phyloP scores from a whole-genome alignment of 352 stramenopile species.

The Globisporangium nodosum region DNA sequence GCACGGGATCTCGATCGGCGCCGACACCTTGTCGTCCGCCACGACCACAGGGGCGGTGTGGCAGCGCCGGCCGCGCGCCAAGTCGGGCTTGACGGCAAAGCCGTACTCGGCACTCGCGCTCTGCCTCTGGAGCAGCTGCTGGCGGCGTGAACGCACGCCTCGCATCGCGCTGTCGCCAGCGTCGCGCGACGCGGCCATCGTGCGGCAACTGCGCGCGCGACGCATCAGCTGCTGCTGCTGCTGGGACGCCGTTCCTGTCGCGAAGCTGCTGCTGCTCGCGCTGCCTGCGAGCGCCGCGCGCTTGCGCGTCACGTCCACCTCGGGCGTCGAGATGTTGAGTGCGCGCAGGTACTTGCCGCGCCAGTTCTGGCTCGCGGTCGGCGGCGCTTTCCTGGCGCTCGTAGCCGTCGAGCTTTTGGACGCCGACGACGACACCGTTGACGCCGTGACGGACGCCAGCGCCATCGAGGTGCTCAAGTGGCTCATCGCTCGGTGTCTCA shows the following conservation, averaged over 20 bases:
- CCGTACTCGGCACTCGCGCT: constrained; percentile 9
- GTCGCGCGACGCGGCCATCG: constrained; percentile 3
- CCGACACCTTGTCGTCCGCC: constrained; percentile 31
- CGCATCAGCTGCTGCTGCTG: constrained; percentile 29
- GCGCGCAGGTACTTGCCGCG: constrained; percentile 69
- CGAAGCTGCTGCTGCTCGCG: constrained; percentile 1
- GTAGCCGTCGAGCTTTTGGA: neutral
- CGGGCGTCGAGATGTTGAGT: constrained; percentile 65
- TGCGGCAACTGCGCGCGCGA: constrained; percentile 6
- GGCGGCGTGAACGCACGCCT: constrained; percentile 5
- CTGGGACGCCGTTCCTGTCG: neutral
- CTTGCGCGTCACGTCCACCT: constrained; percentile 17
- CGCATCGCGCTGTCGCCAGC: constrained; percentile 10
- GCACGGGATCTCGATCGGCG: constrained; percentile 61
- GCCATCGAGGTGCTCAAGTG: neutral
- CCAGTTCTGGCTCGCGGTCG: constrained; percentile 43
- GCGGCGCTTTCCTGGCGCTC: neutral
- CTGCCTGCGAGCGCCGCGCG: neutral
- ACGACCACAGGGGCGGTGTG: constrained; percentile 30
- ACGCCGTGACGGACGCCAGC: neutral
- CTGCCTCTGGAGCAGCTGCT: neutral
- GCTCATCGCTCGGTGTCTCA: neutral
- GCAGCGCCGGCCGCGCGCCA: constrained; percentile 23
- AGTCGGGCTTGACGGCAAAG: constrained; percentile 15
- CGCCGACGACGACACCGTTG: neutral